Percentiles rank a stretch among this genome's conserved stretches.
These are phyloP conservation scores for Isatis tinctoria DNA, from an alignment of 345 rosid genomes.

Conservation along the genomic window DNA sequence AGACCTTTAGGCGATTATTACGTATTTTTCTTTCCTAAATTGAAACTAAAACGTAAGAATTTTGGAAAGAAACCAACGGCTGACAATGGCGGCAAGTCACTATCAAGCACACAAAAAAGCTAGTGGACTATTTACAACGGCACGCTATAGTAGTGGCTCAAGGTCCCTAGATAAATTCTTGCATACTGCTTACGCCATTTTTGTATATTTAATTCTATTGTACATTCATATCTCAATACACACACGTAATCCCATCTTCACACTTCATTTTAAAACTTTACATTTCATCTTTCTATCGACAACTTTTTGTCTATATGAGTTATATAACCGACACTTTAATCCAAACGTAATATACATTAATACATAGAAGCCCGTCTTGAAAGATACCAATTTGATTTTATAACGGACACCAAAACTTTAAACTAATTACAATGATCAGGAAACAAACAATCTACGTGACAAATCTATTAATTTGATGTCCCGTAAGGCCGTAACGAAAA, in stretches of 20 bases:
- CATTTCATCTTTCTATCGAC: conserved; percentile 5
- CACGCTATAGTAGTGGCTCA: not conserved
- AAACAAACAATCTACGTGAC: not conserved
- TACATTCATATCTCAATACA: not conserved
- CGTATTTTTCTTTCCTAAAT: not conserved
- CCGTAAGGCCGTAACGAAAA: not conserved
- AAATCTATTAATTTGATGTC: too few relatives aligned
- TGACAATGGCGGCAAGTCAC: not conserved
- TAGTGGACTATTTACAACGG: conserved; percentile 4
- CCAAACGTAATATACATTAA: not conserved
- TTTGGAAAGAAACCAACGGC: not conserved
- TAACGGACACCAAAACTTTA: not conserved
- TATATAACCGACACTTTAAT: not conserved
- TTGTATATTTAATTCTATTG: not conserved
- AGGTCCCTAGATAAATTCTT: not conserved
- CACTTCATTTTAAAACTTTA: conserved; percentile 15
- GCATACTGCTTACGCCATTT: not conserved
- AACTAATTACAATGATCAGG: not conserved
- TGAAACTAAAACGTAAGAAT: not conserved
- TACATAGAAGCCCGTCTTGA: too few relatives aligned
- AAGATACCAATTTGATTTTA: not conserved
- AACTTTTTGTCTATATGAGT: not conserved
- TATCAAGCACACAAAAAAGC: conserved; percentile 1
- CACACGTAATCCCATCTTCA: conserved; percentile 27
- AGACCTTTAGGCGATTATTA: not conserved